phyloP scores from a whole-genome alignment of 805 yeast genomes.

The Cyberlindnera japonica region DNA sequence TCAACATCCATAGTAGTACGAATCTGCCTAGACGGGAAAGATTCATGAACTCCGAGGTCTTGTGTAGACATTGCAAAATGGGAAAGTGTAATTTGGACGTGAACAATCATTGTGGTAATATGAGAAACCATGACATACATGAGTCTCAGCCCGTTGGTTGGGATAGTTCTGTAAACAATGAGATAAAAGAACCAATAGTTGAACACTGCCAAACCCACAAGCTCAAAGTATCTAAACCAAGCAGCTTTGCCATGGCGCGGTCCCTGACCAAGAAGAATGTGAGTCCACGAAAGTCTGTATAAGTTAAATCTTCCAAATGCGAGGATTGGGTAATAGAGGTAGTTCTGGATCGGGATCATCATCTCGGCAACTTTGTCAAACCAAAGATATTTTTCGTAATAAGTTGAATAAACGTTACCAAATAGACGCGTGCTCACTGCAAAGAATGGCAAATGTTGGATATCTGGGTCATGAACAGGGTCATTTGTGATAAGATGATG shows the following conservation, averaged over 20 bases:
- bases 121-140: conserved; percentile 69
- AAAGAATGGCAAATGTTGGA: conserved; percentile 88
- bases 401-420: conserved; percentile 71
- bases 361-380: conserved; percentile 63
- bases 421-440: conserved; percentile 76
- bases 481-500: conserved; percentile 90
- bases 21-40: conserved; percentile 74
- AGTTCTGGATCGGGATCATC: conserved; percentile 62
- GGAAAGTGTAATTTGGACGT: conserved; percentile 84
- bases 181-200: conserved; percentile 79
- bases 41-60: conserved; percentile 75
- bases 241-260: conserved; percentile 82
- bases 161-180: conserved; percentile 47
- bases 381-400: conserved; percentile 63
- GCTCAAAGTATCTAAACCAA: conserved; percentile 78
- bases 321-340: conserved; percentile 72
- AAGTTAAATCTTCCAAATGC: conserved; percentile 83
- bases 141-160: conserved; percentile 51
- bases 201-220: conserved; percentile 65
- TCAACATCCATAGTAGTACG: conserved; percentile 95
- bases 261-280: conserved; percentile 69
- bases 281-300: conserved; percentile 77
- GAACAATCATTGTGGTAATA: conserved; percentile 84
- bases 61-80: conserved; percentile 94
- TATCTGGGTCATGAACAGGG: conserved; percentile 92